phyloP scores from a whole-genome alignment of 805 yeast species.

The Ascoidea rubescens region DNA sequence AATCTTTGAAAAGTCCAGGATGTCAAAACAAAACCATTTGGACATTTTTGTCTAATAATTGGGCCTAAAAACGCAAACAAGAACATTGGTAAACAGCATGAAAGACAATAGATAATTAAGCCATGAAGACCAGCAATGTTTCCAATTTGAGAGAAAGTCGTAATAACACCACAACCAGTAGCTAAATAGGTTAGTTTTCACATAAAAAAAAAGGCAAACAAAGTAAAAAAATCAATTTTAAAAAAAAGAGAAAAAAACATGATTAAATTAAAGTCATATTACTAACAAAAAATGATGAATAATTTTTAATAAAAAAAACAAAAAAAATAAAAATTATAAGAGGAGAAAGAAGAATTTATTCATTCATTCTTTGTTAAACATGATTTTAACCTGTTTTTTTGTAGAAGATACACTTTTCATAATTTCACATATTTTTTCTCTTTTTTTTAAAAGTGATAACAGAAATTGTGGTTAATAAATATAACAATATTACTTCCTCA shows the following conservation, averaged over 20 bases:
- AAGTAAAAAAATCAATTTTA: conserved; percentile 1
- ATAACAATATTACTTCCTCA: conserved; percentile 33
- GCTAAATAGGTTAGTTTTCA: conserved; percentile 24
- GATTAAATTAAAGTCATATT: not conserved
- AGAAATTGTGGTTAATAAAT: not conserved
- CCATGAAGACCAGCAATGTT: conserved; percentile 83
- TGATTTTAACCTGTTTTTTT: not conserved
- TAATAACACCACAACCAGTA: conserved; percentile 78
- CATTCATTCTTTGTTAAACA: not conserved
- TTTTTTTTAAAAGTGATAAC: not conserved
- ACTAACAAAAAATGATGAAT: not conserved
- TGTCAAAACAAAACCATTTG: conserved; percentile 81
- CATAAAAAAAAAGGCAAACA: conserved; percentile 2
- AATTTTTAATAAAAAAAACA: not conserved
- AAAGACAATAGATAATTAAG: conserved; percentile 59
- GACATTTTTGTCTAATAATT: conserved; percentile 59
- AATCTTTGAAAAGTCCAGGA: conserved; percentile 88
- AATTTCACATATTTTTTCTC: not conserved
- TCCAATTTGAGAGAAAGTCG: conserved; percentile 80
- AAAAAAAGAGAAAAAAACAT: not conserved
- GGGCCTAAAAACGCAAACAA: conserved; percentile 82
- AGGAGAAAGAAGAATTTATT: not conserved
- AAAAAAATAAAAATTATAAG: not conserved
- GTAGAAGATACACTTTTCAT: not conserved
- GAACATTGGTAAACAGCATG: conserved; percentile 75